These are phyloP conservation scores for Isatis tinctoria DNA, from an alignment of 345 rosid genomes.

Conservation along the genomic window DNA sequence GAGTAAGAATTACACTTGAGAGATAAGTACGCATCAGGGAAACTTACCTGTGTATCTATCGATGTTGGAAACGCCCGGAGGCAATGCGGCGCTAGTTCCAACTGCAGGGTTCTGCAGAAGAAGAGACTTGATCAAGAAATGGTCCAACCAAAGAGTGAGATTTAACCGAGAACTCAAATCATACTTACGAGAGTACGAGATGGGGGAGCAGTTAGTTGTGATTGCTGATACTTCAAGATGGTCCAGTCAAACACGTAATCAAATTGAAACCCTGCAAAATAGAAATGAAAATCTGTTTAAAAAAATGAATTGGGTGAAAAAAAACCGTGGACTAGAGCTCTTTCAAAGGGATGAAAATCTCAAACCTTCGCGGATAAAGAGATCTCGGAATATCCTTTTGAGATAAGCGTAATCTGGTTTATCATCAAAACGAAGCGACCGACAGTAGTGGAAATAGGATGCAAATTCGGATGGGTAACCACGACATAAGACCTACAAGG, in stretches of 20 bases:
- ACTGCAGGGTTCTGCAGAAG: slow-evolving; percentile 47
- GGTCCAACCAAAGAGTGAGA: neutral
- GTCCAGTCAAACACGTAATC: slow-evolving; percentile 97
- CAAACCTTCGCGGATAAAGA: slow-evolving; percentile 73
- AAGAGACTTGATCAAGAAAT: slow-evolving; percentile 4
- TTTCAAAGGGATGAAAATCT: neutral
- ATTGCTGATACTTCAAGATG: slow-evolving; percentile 84
- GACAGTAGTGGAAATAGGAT: slow-evolving; percentile 64
- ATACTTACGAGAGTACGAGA: slow-evolving; percentile 40
- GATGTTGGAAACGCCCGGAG: slow-evolving; percentile 42
- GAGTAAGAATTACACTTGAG: neutral
- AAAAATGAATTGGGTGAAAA: neutral
- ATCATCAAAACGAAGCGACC: slow-evolving; percentile 66
- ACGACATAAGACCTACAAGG: slow-evolving; percentile 25
- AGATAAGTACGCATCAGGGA: neutral
- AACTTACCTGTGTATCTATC: slow-evolving; percentile 58
- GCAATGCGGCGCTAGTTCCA: slow-evolving; percentile 72
- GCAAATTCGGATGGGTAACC: slow-evolving; percentile 54
- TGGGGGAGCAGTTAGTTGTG: slow-evolving; percentile 74
- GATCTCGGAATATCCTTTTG: slow-evolving; percentile 66
- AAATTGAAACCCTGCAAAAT: slow-evolving; percentile 74
- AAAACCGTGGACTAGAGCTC: neutral
- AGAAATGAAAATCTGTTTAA: neutral
- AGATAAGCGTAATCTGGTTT: slow-evolving; percentile 73
- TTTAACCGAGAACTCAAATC: neutral